These are phyloP conservation scores for Claviceps digitariae DNA, from an alignment of 2,329 filamentous ascomycete species.

Conservation along the genomic window DNA sequence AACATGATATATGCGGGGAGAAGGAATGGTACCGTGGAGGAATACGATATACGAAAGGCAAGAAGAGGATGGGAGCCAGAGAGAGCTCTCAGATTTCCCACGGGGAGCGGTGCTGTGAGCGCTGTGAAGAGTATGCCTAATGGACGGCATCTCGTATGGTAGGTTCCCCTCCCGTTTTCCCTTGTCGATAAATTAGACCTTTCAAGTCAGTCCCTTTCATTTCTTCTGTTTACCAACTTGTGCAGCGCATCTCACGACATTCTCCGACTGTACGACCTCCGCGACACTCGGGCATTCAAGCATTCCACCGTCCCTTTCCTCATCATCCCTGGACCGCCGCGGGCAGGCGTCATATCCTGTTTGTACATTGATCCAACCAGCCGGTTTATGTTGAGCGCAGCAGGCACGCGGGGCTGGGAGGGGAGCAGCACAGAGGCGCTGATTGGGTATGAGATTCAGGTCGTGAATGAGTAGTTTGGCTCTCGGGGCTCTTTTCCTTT, in stretches of 20 bases:
- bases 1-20: constrained; percentile 91
- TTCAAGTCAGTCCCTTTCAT: no score
- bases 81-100: constrained; percentile 74
- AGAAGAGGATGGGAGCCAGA: constrained; percentile 55
- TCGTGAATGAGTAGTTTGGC: constrained; percentile 8
- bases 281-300: constrained; percentile 48
- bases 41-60: constrained; percentile 75
- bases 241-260: constrained; percentile 81
- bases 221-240: not conserved
- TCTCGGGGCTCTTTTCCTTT: not conserved
- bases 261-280: constrained; percentile 79
- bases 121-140: constrained; percentile 86
- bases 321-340: constrained; percentile 77
- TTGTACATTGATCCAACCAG: constrained; percentile 81
- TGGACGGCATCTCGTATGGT: constrained; percentile 76
- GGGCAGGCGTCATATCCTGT: constrained; percentile 76
- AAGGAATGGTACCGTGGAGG: constrained; percentile 85
- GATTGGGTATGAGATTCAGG: constrained; percentile 79
- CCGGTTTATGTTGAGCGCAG: constrained; percentile 81
- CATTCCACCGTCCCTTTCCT: constrained; percentile 81
- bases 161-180: constrained; percentile 7
- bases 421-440: constrained; percentile 79
- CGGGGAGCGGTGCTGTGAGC: constrained; percentile 79
- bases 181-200: no score
- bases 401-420: constrained; percentile 91